Base-by-base conservation (phyloP, 352 stramenopile genomes). In the Peronospora tabacina region DNA sequence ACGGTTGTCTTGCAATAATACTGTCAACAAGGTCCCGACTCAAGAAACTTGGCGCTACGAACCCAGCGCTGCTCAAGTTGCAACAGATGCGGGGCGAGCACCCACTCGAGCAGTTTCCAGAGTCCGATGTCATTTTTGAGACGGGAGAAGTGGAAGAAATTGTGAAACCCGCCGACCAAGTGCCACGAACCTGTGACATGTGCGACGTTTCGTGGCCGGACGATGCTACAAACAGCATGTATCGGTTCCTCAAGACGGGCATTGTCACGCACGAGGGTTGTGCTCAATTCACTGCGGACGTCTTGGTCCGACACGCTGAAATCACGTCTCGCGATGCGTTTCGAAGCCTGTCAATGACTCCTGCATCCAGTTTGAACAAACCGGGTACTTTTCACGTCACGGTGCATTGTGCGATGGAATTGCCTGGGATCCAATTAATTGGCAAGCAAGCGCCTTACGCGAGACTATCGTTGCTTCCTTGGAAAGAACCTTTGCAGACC, bases 181-280 rank as follows among this genome's bases (percentile, higher is more conserved):
- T 29, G 9, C 60, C 52, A 4, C 61, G 22, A 47, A 76, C 75
- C 36, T 91, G 80, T 50, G 80, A 91, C 44, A 77, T 89, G 61
- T 91, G 80, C 22, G 80, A 89, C 30, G 80, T 91, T 2, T 91
- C 80, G 7, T 91, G 80, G 80, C 80, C 80, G 7, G 80, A 89
- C 20, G 77, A 85, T 24, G 70, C 61, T 1, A 63, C 62, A 0
- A 56, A 60, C 0, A 72, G 50, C 29, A 87, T 91, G 80, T 78
- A 70, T 37, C 63, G 63, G 9, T 65, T 82, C 46, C 72, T 54
- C 26, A 68, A 64, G 22, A 44, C 75, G 2, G 71, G 64, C 5
- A 70, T 87, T 43, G 41, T 86, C n/a, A 82, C 75, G 4, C 80
- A 91, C 36, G 63, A 87, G 30, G 75, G 75, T 0, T 91, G 80